Base-by-base conservation (phyloP, 192 early-diverging fungal genomes). In the Coemansia sp. region DNA sequence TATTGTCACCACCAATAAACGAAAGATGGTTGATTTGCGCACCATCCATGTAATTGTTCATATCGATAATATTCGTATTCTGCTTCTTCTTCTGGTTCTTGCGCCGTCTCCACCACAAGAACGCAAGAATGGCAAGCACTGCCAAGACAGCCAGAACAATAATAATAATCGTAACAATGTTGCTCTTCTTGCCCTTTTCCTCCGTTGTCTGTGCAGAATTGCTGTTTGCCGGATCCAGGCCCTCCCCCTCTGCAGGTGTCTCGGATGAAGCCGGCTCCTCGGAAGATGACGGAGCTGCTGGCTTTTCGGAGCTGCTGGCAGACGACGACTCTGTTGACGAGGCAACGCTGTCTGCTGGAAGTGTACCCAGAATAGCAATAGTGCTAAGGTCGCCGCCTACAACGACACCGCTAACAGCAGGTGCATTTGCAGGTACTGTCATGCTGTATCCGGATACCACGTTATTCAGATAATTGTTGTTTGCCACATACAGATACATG, bases 391-490 rank as follows among this genome's bases (percentile, higher is more conserved):
- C 69, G 12, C 77, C 77, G 14, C 68, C 72, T 34, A 80, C 45
- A 5, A 74, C 16, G 4, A 64, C 22, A 12, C 72, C 72, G n/a
- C 32, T 51, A 10, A 77, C 34, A 12, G 60, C 28, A 0, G 65
- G 60, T n/a, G 31, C 60, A 5, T 52, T 68, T 0, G 51, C 56
- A 5, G 68, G 77, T 12, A 70, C 61, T 0, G 12, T 20, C 77
- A 80, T 80, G 31, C 38, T 60, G 52, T 74, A 80, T 57, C 64
- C 71, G 25, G 77, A 61, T 34, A 66, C 42, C 36, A 70, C 50
- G 59, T 80, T 80, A 65, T 80, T 80, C 17, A 67, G 16, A 58
- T 80, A 80, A 29, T 34, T 70, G 28, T 51, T 45, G 45, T 80
- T 65, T 1, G 63, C 57, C 0, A 72, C 65, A 60, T 67, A 80